phyloP scores from a whole-genome alignment of 2,329 filamentous ascomycete species.

The Pseudomassariella vexata region DNA sequence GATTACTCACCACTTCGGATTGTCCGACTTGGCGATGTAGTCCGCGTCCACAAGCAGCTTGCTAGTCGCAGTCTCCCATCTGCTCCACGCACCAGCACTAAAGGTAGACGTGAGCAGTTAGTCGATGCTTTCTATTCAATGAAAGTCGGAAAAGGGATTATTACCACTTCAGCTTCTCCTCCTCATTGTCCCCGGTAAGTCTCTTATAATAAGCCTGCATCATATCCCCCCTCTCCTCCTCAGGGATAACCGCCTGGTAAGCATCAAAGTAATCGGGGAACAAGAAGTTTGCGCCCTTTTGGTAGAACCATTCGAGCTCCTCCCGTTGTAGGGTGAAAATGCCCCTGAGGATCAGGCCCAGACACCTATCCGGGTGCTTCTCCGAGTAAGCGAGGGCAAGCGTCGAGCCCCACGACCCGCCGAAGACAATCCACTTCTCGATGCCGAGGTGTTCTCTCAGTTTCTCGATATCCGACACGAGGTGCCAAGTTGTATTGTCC shows the following conservation, averaged over 20 bases:
- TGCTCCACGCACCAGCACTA: conserved; percentile 20
- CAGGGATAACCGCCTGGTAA: conserved; percentile 27
- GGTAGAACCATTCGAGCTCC: conserved; percentile 31
- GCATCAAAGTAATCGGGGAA: conserved; percentile 33
- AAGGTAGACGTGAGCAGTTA: not conserved
- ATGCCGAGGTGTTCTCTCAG: conserved; percentile 29
- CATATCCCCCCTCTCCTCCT: conserved; percentile 28
- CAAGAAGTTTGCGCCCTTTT: conserved; percentile 20
- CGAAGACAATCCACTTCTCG: conserved; percentile 32
- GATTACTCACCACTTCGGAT: conserved; percentile 18
- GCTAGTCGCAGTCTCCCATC: conserved; percentile 19
- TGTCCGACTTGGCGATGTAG: conserved; percentile 18
- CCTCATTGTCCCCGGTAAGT: conserved; percentile 27
- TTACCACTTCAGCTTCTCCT: conserved; percentile 21
- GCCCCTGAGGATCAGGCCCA: conserved; percentile 29
- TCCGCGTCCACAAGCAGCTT: conserved; percentile 19
- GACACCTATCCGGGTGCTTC: conserved; percentile 25
- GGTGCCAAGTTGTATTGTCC: conserved; percentile 32
- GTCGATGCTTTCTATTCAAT: not conserved
- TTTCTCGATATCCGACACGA: conserved; percentile 31
- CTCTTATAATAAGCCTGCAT: conserved; percentile 32
- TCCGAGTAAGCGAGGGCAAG: conserved; percentile 32
- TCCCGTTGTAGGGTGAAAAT: conserved; percentile 25
- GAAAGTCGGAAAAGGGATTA: not conserved
- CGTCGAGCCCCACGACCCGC: conserved; percentile 35